Base-by-base conservation (phyloP, 352 stramenopile species). In the Albugo candida region DNA sequence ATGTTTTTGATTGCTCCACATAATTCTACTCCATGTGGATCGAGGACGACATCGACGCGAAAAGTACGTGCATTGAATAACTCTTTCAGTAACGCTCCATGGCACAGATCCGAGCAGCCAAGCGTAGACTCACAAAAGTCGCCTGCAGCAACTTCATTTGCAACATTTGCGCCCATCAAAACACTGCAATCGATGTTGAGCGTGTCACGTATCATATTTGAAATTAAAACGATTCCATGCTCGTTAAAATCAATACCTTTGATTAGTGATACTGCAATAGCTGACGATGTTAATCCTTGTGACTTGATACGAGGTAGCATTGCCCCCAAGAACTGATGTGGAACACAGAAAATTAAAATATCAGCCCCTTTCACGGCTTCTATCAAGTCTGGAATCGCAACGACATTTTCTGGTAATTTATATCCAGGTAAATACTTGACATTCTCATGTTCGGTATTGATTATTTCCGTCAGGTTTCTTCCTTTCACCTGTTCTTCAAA, bases 1-100 rank as follows among this genome's bases (percentile, higher is more conserved):
- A 98, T 81, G 71, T 98, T 98, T 67, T 98, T 98, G 12, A 98
- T 63, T 4, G 94, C 92, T 11, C 94, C 94, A 61, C 91, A 97
- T 49, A 95, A 81, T 65, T 98, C 94, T 2, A 96, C 89, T 34
- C 89, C 92, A 39, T 91, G 68, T 10, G 95, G 84, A 69, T 97
- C 92, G 16, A 75, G 59, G 36, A 94, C 88, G 48, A 95, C 79
- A 41, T 96, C 70, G n/a, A 97, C 91, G 39, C 83, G 81, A 70
- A 98, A 98, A 18, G 65, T 84, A 10, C 67, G 65, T 35, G 70
- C 68, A 53, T 89, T 71, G 49, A 93, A 88, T 20, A 93, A 59
- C 20, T 86, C 69, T 20, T 61, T 62, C 11, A 83, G 55, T 45
- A 83, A n/a, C 5, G 72, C 70, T 34, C 70, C 74, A 45, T 86